Conservation (phyloP, 208 protist genomes). For the Acanthamoeba culbertsoni region DNA sequence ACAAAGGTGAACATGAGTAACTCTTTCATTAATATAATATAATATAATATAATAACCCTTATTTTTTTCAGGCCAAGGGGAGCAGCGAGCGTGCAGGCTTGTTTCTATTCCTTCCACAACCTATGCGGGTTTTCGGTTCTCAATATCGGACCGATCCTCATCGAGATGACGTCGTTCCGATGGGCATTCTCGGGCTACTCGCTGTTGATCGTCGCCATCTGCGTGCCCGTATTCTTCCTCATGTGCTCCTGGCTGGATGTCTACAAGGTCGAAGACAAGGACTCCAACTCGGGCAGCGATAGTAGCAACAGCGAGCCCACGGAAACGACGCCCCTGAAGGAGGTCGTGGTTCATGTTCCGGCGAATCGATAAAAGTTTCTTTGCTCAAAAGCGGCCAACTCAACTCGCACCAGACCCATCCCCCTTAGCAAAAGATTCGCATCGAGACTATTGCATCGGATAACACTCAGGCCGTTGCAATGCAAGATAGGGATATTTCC, state of each 20-base stretch:
- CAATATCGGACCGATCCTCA: neutral
- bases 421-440: too few relatives aligned
- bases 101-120: constrained; percentile 2
- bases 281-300: neutral
- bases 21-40: neutral
- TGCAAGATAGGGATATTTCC: too few relatives aligned
- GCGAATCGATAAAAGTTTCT: neutral
- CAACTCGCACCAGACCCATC: too few relatives aligned
- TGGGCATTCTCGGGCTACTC: constrained; percentile 29
- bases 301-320: neutral
- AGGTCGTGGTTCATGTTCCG: neutral
- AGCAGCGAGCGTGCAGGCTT: constrained; percentile 7
- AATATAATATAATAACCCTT: neutral
- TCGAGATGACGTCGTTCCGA: constrained; percentile 10
- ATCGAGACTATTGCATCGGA: too few relatives aligned
- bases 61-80: neutral
- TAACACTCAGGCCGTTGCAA: neutral
- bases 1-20: neutral
- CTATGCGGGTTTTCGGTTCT: constrained; percentile 17
- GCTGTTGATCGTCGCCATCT: constrained; percentile 23
- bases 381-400: too few relatives aligned
- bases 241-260: neutral
- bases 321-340: neutral
- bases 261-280: neutral
- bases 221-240: neutral